Evolutionary conservation across 352 stramenopile genomes (phyloP).

Genomic region (Phytophthora aleatoria): DNA sequence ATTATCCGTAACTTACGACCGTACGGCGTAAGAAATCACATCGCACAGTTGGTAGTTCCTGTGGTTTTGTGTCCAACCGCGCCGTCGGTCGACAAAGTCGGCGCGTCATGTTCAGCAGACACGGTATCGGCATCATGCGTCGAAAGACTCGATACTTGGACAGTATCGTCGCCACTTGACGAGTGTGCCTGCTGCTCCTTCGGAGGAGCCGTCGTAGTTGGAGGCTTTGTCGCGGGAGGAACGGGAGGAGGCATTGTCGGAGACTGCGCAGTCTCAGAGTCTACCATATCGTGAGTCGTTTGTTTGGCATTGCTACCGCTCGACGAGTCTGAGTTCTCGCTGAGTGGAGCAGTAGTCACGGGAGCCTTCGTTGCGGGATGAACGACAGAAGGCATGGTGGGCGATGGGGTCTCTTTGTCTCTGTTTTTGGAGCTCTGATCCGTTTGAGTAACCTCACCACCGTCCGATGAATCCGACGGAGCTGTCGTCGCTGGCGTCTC

Average conservation of each 20-base stretch:
- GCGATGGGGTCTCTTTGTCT: conserved; percentile 5
- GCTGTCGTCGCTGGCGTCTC: conserved; percentile 2
- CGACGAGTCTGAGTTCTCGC: background rate
- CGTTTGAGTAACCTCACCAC: background rate
- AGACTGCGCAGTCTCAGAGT: background rate
- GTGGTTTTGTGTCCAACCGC: background rate
- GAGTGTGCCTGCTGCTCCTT: background rate
- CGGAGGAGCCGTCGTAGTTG: background rate
- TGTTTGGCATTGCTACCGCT: background rate
- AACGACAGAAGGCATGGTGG: conserved; percentile 16
- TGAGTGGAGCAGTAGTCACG: conserved; percentile 1
- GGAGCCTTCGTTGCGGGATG: conserved; percentile 16
- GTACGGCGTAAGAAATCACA: background rate
- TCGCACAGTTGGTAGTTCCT: conserved; percentile 10
- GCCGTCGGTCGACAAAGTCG: background rate
- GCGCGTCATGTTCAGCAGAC: conserved; percentile 6
- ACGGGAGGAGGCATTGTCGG: conserved; percentile 18
- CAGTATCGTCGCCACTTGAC: background rate
- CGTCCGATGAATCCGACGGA: conserved; percentile 3
- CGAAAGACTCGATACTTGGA: background rate
- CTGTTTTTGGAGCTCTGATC: conserved; percentile 1
- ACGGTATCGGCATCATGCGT: background rate
- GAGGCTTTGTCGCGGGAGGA: conserved; percentile 4
- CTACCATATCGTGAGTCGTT: background rate
- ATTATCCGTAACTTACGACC: too few relatives aligned